A percentile compares a stretch with the other conserved stretches of the same genome.
Evolutionary conservation across 2,329 filamentous ascomycete species (phyloP).

Genomic region (Cryphonectria radicalis): DNA sequence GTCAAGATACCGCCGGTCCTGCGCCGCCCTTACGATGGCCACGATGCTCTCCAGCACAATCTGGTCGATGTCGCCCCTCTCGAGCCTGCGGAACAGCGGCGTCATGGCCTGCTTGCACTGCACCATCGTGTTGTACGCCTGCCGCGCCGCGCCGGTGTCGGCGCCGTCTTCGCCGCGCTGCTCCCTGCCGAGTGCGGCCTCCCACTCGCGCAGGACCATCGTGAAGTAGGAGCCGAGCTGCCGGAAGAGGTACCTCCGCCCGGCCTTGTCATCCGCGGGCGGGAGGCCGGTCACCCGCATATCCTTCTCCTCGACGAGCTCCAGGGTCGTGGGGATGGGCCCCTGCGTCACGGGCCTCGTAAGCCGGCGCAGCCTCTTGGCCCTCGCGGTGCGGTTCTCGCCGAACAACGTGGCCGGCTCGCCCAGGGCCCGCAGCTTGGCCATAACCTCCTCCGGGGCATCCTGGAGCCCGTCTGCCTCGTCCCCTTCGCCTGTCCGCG

Average conservation of each 20-base stretch:
- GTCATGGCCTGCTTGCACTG: slow-evolving; percentile 87
- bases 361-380: slow-evolving; percentile 73
- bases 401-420: slow-evolving; percentile 81
- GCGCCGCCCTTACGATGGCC: slow-evolving; percentile 89
- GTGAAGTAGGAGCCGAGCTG: slow-evolving; percentile 96
- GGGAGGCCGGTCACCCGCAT: slow-evolving; percentile 79
- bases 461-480: slow-evolving; percentile 56
- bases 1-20: slow-evolving; percentile 90
- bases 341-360: slow-evolving; percentile 67
- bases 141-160: slow-evolving; percentile 77
- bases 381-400: slow-evolving; percentile 71
- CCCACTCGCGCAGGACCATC: slow-evolving; percentile 91
- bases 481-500: slow-evolving; percentile 41
- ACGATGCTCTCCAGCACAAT: slow-evolving; percentile 80
- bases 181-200: slow-evolving; percentile 73
- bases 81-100: slow-evolving; percentile 88
- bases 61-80: slow-evolving; percentile 78
- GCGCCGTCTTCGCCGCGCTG: slow-evolving; percentile 41
- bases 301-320: slow-evolving; percentile 79
- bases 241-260: slow-evolving; percentile 74
- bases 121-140: slow-evolving; percentile 82
- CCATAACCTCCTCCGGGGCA: slow-evolving; percentile 69
- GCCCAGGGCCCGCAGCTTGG: slow-evolving; percentile 70
- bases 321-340: slow-evolving; percentile 84
- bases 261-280: slow-evolving; percentile 64